Evolutionary conservation across 106 monocot genomes (phyloP).

Genomic region (Allium sativum): DNA sequence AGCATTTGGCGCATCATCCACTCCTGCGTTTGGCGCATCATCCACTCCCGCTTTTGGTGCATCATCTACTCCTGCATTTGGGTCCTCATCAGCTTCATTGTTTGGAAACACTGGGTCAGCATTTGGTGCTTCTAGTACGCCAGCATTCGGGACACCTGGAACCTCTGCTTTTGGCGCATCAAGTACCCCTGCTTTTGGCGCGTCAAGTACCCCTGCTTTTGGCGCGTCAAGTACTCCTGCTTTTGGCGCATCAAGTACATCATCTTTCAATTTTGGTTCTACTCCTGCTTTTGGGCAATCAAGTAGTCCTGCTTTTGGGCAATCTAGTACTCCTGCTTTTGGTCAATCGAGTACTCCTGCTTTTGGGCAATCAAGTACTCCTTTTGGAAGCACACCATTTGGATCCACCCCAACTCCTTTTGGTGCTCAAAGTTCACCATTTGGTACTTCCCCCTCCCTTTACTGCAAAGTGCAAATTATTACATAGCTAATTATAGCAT

Average conservation of each 20-base stretch:
- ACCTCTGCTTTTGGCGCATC: conserved; percentile 17
- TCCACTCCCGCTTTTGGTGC: conserved; percentile 48
- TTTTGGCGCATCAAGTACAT: conserved; percentile 22
- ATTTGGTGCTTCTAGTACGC: conserved; percentile 35
- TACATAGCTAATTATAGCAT: too few relatives aligned
- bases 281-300: conserved; percentile 20
- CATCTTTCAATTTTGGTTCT: conserved; percentile 34
- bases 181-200: conserved; percentile 14
- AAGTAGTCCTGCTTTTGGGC: conserved; percentile 11
- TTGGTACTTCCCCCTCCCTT: conserved; percentile 31
- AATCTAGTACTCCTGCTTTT: conserved; percentile 14
- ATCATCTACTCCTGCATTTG: conserved; percentile 32
- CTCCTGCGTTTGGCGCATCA: conserved; percentile 37
- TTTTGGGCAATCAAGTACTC: conserved; percentile 40
- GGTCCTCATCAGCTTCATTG: conserved; percentile 30
- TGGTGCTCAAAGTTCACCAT: conserved; percentile 58
- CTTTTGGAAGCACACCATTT: conserved; percentile 68
- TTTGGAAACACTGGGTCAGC: conserved; percentile 43
- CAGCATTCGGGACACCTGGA: conserved; percentile 38
- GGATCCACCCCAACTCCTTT: conserved; percentile 51
- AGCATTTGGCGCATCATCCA: conserved; percentile 32
- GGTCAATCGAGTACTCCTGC: conserved; percentile 24
- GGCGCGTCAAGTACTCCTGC: conserved; percentile 18
- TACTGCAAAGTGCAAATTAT: too few relatives aligned
- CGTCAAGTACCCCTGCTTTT: conserved; percentile 18